phyloP scores from a whole-genome alignment of 2,329 filamentous ascomycete genomes.

The Aspergillus thermomutatus region DNA sequence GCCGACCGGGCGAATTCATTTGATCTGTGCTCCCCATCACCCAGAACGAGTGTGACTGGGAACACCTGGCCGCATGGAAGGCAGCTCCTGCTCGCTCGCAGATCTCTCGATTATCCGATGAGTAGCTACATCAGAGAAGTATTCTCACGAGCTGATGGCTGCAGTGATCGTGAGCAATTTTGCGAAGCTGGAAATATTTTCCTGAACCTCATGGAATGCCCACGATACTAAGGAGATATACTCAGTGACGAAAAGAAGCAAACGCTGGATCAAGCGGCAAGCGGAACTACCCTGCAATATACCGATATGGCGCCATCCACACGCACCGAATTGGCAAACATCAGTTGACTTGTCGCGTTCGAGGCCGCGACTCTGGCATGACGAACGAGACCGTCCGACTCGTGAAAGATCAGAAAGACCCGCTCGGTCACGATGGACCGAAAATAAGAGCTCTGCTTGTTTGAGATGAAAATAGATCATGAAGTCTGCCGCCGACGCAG shows the following conservation, averaged over 20 bases:
- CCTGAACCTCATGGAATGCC: constrained; percentile 2
- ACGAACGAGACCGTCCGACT: constrained; percentile 20
- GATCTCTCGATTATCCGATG: background rate
- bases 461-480: background rate
- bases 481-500: background rate
- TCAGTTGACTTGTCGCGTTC: constrained; percentile 12
- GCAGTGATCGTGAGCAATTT: background rate
- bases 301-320: background rate
- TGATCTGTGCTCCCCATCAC: background rate
- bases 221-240: constrained; percentile 13
- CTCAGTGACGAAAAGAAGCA: background rate
- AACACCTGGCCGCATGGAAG: background rate
- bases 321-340: background rate
- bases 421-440: background rate
- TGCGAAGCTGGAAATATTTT: background rate
- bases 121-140: background rate
- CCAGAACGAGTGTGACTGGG: background rate
- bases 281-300: background rate
- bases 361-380: constrained; percentile 9
- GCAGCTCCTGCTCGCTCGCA: background rate
- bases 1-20: background rate
- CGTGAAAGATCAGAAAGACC: constrained; percentile 30
- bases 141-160: background rate
- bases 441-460: background rate
- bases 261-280: constrained; percentile 3